Base-by-base conservation (phyloP, 305 asterid species). In the Rubia tinctorum region DNA sequence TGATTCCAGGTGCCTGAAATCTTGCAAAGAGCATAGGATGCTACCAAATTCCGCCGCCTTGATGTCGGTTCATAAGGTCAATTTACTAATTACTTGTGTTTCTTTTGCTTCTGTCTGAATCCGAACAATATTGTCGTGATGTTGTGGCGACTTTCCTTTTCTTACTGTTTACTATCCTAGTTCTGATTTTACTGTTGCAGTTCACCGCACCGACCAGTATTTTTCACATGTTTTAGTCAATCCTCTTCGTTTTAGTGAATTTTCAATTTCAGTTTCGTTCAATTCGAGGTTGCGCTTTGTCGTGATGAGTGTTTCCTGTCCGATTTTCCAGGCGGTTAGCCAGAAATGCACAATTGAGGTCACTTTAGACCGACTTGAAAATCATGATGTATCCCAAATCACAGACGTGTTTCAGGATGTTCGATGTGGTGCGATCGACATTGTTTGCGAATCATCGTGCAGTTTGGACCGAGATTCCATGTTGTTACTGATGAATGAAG, bases 351-450 rank as follows among this genome's bases (percentile, higher is more conserved):
- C 53, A 63, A 64, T 82, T 45, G 74, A 70, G 68, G 47, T 83
- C 23, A 72, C 73, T 56, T 69, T 78, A 23, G 77, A 78, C 65
- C 61, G 68, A 63, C 70, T 73, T 18, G 78, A 71, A 18, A 73
- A 79, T 71, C 74, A 68, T 68, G 87, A 80, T 66, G 17, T 80
- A 62, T 67, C 71, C 67, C 78, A 81, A 22, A 73, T 83, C 64
- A 25, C 43, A 2, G 77, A 75, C 71, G 43, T 71, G 25, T 66
- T 80, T 30, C 73, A 53, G 22, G 72, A 44, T 60, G 69, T 61
- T 43, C 74, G 67, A 40, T 40, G 76, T 30, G 75, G 68, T 60
- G 79, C 81, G 17, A 61, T 78, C 39, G 72, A 71, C 71, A 66
- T 78, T 43, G 40, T 76, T 66, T 71, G 70, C 51, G 68, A 45